Evolutionary conservation across 768 basidiomycete genomes (phyloP).

Genomic region (Russula virescens): DNA sequence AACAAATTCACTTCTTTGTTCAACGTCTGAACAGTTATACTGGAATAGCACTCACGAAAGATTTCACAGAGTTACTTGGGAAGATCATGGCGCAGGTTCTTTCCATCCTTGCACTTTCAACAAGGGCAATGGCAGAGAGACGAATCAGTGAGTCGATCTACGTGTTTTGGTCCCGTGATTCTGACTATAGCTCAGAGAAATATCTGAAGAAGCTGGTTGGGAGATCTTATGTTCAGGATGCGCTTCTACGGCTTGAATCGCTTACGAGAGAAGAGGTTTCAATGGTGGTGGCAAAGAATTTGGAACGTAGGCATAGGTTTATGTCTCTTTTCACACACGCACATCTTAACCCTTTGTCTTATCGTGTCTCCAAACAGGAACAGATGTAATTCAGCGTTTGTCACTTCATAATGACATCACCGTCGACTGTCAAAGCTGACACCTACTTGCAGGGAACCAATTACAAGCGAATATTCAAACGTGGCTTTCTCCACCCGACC

Average conservation of each 20-base stretch:
- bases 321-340: no score
- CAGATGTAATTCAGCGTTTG: background rate
- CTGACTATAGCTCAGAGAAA: no score
- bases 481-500: background rate
- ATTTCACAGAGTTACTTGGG: background rate
- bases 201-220: no score
- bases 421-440: background rate
- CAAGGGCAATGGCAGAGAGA: background rate
- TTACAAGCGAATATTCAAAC: background rate
- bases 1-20: background rate
- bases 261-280: no score
- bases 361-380: background rate
- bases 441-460: background rate
- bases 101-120: background rate
- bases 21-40: background rate
- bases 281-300: no score
- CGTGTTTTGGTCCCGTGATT: no score
- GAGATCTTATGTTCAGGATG: no score
- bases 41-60: background rate
- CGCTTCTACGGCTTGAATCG: no score
- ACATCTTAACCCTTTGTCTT: no score
- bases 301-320: no score
- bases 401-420: background rate
- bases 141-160: no score
- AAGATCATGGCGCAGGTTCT: background rate